These are phyloP conservation scores for Prunella vulgaris DNA, from an alignment of 257 asterid species.

Conservation along the genomic window DNA sequence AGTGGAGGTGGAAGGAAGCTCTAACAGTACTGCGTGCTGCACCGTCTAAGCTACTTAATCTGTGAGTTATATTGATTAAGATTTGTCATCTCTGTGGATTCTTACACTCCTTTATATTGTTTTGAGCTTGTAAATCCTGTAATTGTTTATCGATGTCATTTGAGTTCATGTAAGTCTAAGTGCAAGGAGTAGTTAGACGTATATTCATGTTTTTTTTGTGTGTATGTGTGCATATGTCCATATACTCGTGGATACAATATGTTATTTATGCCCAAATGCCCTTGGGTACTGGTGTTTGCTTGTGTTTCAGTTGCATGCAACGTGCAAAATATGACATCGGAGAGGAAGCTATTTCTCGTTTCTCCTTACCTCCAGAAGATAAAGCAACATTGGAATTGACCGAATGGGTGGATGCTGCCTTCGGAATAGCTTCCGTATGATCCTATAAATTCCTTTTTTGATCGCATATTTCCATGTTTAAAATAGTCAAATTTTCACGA, in stretches of 20 bases:
- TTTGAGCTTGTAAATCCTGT: constrained; percentile 8
- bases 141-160: constrained; percentile 18
- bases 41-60: constrained; percentile 91
- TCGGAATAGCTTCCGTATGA: constrained; percentile 77
- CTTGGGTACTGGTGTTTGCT: constrained; percentile 25
- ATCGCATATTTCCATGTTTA: constrained; percentile 1
- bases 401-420: constrained; percentile 97
- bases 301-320: constrained; percentile 85
- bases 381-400: constrained; percentile 86
- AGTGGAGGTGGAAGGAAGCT: constrained; percentile 98
- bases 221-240: background rate
- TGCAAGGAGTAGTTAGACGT: background rate
- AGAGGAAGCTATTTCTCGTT: constrained; percentile 92
- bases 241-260: background rate
- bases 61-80: constrained; percentile 49
- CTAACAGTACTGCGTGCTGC: constrained; percentile 90
- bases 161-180: constrained; percentile 12
- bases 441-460: constrained; percentile 21
- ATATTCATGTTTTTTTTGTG: constrained; percentile 1
- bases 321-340: constrained; percentile 95
- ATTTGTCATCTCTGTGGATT: constrained; percentile 3
- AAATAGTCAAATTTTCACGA: constrained; percentile 1
- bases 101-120: constrained; percentile 10
- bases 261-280: background rate
- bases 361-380: constrained; percentile 93